Evolutionary conservation across 1,139 yeast species (phyloP).

Genomic region (Diutina scorzettiae): DNA sequence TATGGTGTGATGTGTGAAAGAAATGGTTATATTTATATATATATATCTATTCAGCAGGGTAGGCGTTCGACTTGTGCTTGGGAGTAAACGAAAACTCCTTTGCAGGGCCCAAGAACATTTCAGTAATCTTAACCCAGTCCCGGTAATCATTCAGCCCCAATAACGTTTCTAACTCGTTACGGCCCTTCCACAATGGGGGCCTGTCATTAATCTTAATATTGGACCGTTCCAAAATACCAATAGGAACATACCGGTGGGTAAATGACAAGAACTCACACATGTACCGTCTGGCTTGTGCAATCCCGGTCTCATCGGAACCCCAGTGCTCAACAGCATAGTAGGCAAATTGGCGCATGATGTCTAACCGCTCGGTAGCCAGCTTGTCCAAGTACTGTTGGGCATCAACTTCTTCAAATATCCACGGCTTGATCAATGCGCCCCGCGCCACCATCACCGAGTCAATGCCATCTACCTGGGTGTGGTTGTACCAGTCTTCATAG

Average conservation of each 20-base stretch:
- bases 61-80: conserved; percentile 88
- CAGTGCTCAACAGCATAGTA: conserved; percentile 86
- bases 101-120: conserved; percentile 86
- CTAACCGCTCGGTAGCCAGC: conserved; percentile 79
- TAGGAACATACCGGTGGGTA: conserved; percentile 88
- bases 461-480: conserved; percentile 56
- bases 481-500: conserved; percentile 79
- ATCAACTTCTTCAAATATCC: conserved; percentile 96
- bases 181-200: conserved; percentile 90
- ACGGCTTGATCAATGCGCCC: conserved; percentile 95
- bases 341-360: conserved; percentile 55
- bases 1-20: no score
- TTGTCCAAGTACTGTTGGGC: conserved; percentile 84
- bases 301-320: conserved; percentile 96
- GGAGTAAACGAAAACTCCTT: conserved; percentile 73
- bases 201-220: conserved; percentile 89
- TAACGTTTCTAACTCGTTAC: conserved; percentile 85
- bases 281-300: conserved; percentile 77
- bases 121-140: conserved; percentile 97
- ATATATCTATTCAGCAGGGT: conserved; percentile 10
- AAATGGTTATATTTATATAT: no score
- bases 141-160: conserved; percentile 74
- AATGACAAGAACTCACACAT: conserved; percentile 91
- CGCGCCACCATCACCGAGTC: conserved; percentile 97
- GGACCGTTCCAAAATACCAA: conserved; percentile 77